A percentile compares a stretch with the other conserved stretches of the same genome.
phyloP scores from a whole-genome alignment of 148 eudicot species.

The Polygonum aviculare region DNA sequence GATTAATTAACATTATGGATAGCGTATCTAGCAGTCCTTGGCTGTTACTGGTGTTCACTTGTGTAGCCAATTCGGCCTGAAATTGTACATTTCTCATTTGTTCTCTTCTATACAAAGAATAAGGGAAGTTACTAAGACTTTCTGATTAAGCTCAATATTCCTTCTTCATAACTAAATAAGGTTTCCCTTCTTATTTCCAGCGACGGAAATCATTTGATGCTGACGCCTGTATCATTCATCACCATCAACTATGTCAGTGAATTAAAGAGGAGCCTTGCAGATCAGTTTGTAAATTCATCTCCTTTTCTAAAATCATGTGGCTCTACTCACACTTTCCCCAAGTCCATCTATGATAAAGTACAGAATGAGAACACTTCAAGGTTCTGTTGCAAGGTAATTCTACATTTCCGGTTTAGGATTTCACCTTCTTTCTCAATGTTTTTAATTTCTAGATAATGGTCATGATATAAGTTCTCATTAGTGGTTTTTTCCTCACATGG shows the following conservation, averaged over 20 bases:
- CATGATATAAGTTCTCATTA: neutral
- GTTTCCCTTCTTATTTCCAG: constrained; percentile 28
- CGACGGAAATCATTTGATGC: constrained; percentile 36
- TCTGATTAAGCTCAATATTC: neutral
- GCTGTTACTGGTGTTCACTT: neutral
- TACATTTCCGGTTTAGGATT: too few relatives aligned
- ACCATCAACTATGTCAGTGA: constrained; percentile 31
- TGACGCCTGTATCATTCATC: constrained; percentile 68
- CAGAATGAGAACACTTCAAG: constrained; percentile 26
- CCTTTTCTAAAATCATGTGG: constrained; percentile 15
- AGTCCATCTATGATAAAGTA: constrained; percentile 36
- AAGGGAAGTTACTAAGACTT: neutral
- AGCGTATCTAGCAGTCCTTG: neutral
- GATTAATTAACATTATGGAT: neutral
- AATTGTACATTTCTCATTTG: neutral
- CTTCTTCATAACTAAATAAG: neutral
- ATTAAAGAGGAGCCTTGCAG: constrained; percentile 5
- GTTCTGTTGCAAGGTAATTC: constrained; percentile 60
- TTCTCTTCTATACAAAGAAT: neutral
- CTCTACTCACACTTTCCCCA: constrained; percentile 14
- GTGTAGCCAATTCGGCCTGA: neutral
- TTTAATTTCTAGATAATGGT: neutral
- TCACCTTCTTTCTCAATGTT: neutral
- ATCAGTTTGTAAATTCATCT: constrained; percentile 13
- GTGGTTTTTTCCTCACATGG: constrained; percentile 12